Evolutionary conservation across 2,329 filamentous ascomycete species (phyloP).

Genomic region (Tolypocladium cylindrosporum): DNA sequence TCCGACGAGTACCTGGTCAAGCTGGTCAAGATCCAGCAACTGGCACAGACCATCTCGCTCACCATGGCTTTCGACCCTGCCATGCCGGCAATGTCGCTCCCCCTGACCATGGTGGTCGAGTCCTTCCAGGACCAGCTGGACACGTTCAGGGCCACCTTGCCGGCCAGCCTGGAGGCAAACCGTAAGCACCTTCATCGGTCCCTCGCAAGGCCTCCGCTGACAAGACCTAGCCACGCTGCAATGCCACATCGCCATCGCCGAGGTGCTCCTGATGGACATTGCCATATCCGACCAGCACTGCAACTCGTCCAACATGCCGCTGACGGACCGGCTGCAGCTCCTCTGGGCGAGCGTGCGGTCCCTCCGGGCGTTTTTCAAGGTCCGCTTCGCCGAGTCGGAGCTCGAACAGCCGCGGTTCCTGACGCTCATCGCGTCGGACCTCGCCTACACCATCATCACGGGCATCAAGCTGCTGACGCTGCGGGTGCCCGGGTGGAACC

Average conservation of each 20-base stretch:
- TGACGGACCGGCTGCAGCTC: constrained; percentile 30
- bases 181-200: constrained; percentile 12
- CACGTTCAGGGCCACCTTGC: constrained; percentile 24
- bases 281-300: constrained; percentile 29
- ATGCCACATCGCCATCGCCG: constrained; percentile 32
- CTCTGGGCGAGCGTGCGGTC: constrained; percentile 34
- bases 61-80: constrained; percentile 22
- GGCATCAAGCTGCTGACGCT: constrained; percentile 36
- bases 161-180: constrained; percentile 22
- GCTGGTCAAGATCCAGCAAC: constrained; percentile 36
- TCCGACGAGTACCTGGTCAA: constrained; percentile 34
- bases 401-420: constrained; percentile 28
- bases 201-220: neutral
- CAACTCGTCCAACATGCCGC: constrained; percentile 17
- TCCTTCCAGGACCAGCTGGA: constrained; percentile 34
- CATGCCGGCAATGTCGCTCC: constrained; percentile 24
- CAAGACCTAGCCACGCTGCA: constrained; percentile 23
- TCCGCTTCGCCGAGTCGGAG: constrained; percentile 21
- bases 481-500: constrained; percentile 35
- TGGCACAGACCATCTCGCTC: constrained; percentile 35
- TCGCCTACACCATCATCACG: constrained; percentile 35
- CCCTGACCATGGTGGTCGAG: constrained; percentile 30
- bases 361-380: constrained; percentile 28
- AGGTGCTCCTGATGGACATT: constrained; percentile 37
- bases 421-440: constrained; percentile 35